A percentile compares a stretch with the other conserved stretches of the same genome.
Conservation (phyloP, 2,329 filamentous ascomycete genomes). For the Mycocentrospora acerina region DNA sequence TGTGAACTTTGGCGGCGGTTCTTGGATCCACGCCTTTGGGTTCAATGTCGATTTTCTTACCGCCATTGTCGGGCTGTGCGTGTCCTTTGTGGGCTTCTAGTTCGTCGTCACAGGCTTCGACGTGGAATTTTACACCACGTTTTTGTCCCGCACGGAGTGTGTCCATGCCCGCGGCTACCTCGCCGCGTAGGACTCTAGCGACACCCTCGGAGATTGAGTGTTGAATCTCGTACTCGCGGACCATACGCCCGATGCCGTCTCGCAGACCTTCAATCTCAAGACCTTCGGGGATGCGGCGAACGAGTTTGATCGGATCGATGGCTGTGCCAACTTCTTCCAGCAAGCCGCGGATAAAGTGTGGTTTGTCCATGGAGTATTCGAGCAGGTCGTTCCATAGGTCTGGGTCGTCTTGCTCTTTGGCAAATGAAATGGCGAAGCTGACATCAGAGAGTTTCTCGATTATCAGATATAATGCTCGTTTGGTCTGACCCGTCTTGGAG, state of each 20-base stretch:
- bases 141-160: slow-evolving; percentile 76
- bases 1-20: slow-evolving; percentile 23
- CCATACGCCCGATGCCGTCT: slow-evolving; percentile 84
- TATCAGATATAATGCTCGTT: slow-evolving; percentile 87
- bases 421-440: slow-evolving; percentile 88
- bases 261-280: slow-evolving; percentile 88
- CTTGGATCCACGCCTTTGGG: slow-evolving; percentile 31
- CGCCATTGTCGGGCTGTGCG: slow-evolving; percentile 10
- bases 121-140: slow-evolving; percentile 86
- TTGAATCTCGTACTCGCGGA: slow-evolving; percentile 95
- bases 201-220: slow-evolving; percentile 89
- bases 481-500: slow-evolving; percentile 92
- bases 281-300: slow-evolving; percentile 87
- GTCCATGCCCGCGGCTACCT: slow-evolving; percentile 83
- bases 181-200: slow-evolving; percentile 79
- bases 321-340: slow-evolving; percentile 92
- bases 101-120: slow-evolving; percentile 52
- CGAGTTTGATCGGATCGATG: slow-evolving; percentile 87
- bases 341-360: slow-evolving; percentile 86
- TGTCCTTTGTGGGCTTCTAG: slow-evolving; percentile 11
- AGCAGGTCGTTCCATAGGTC: slow-evolving; percentile 95
- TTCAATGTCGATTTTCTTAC: slow-evolving; percentile 28
- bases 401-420: slow-evolving; percentile 86
- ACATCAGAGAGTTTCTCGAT: slow-evolving; percentile 92
- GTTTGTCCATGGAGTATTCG: slow-evolving; percentile 97